Percentiles rank a stretch among this genome's conserved stretches.
These are phyloP conservation scores for Aspergillus nanangensis DNA, from an alignment of 495 filamentous ascomycete species.

Conservation along the genomic window DNA sequence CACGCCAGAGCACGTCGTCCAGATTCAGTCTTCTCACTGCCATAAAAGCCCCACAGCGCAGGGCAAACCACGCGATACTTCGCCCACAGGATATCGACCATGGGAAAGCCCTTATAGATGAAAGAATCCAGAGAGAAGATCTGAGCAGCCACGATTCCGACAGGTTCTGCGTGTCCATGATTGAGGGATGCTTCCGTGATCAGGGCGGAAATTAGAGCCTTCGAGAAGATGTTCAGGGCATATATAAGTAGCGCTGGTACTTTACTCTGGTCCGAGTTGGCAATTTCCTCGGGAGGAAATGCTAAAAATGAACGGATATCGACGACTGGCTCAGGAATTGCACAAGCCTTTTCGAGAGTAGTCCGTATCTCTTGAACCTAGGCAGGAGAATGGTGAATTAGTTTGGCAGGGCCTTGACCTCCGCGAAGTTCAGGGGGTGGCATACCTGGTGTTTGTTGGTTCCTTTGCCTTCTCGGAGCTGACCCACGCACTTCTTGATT, in stretches of 20 bases:
- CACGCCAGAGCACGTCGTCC: slow-evolving; percentile 73
- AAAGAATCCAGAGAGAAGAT: slow-evolving; percentile 68
- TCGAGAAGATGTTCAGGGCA: slow-evolving; percentile 76
- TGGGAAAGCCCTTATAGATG: slow-evolving; percentile 61
- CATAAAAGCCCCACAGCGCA: slow-evolving; percentile 79
- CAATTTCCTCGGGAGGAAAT: slow-evolving; percentile 48
- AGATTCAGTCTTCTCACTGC: slow-evolving; percentile 65
- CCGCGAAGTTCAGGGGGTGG: too few relatives aligned
- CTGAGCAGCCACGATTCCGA: slow-evolving; percentile 71
- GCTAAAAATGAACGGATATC: slow-evolving; percentile 67
- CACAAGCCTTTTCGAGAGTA: slow-evolving; percentile 40
- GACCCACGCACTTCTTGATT: slow-evolving; percentile 67
- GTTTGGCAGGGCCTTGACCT: too few relatives aligned
- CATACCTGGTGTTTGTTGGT: slow-evolving; percentile 54
- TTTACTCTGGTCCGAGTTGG: slow-evolving; percentile 49
- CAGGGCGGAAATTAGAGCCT: slow-evolving; percentile 70
- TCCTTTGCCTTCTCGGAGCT: slow-evolving; percentile 60
- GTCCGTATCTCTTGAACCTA: slow-evolving; percentile 45
- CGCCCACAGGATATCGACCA: slow-evolving; percentile 85
- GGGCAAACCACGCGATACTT: slow-evolving; percentile 81
- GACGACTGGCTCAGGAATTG: slow-evolving; percentile 50
- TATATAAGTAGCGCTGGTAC: slow-evolving; percentile 74
- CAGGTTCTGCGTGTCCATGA: slow-evolving; percentile 68
- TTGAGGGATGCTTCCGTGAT: slow-evolving; percentile 68
- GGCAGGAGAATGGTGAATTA: too few relatives aligned